phyloP scores from a whole-genome alignment of 2,329 filamentous ascomycete genomes.

The Amylocarpus encephaloides region DNA sequence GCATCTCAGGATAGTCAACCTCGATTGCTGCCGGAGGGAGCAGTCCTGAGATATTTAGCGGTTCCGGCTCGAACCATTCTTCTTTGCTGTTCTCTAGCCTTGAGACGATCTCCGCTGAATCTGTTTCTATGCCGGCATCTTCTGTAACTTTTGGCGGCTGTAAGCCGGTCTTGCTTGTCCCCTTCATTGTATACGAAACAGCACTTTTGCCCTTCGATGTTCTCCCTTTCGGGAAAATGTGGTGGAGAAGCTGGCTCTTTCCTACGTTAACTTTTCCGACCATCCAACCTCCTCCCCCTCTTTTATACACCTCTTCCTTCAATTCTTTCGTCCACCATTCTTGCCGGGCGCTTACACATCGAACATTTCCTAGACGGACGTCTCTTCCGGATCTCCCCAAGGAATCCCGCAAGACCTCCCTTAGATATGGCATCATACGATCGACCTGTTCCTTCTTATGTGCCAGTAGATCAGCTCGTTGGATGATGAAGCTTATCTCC shows the following conservation, averaged over 20 bases:
- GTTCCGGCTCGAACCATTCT: conserved; percentile 6
- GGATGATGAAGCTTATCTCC: conserved; percentile 86
- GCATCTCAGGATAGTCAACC: conserved; percentile 74
- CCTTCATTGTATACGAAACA: too few relatives aligned
- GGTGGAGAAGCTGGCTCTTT: conserved; percentile 86
- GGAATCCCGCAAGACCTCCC: conserved; percentile 68
- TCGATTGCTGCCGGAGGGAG: conserved; percentile 72
- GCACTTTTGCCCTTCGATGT: conserved; percentile 1
- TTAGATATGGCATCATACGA: conserved; percentile 76
- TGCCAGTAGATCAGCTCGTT: conserved; percentile 77
- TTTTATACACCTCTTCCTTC: conserved; percentile 77
- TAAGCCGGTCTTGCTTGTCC: conserved; percentile 8
- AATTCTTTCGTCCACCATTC: conserved; percentile 87
- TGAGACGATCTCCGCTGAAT: neutral
- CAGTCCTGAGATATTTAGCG: conserved; percentile 39
- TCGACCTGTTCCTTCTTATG: conserved; percentile 81
- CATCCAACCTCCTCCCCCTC: conserved; percentile 87
- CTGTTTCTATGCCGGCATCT: neutral
- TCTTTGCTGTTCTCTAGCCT: conserved; percentile 7
- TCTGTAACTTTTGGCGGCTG: conserved; percentile 5
- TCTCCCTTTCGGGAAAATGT: conserved; percentile 74
- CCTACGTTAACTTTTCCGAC: conserved; percentile 98
- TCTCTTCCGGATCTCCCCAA: conserved; percentile 61
- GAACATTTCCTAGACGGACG: conserved; percentile 80
- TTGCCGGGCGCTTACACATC: conserved; percentile 77